Evolutionary conservation across 2,329 filamentous ascomycete species (phyloP).

Genomic region (Paracorniculantispora psalliotae): DNA sequence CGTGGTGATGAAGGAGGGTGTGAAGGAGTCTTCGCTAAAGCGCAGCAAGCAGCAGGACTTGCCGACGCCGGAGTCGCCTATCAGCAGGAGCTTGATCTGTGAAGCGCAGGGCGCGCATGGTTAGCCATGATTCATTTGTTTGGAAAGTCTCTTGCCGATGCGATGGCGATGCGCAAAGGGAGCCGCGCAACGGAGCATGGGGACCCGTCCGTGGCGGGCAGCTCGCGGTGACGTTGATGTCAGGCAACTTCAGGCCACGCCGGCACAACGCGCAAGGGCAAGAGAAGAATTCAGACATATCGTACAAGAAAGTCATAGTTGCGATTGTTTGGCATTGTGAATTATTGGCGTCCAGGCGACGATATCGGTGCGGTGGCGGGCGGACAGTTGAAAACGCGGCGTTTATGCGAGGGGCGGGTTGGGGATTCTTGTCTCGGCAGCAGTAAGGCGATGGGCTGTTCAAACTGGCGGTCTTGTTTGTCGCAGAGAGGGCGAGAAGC

Average conservation of each 20-base stretch:
- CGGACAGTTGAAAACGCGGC: constrained; percentile 1
- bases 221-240: background rate
- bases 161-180: background rate
- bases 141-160: constrained; percentile 6
- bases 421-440: background rate
- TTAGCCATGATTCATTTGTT: background rate
- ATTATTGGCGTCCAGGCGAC: constrained; percentile 4
- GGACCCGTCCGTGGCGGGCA: background rate
- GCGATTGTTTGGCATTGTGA: constrained; percentile 86
- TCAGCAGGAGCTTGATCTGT: constrained; percentile 94
- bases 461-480: background rate
- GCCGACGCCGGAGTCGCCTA: constrained; percentile 93
- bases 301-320: constrained; percentile 99
- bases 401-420: constrained; percentile 8
- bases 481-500: too few species aligned
- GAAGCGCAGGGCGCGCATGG: constrained; percentile 4
- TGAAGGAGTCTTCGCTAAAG: constrained; percentile 97
- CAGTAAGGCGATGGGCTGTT: background rate
- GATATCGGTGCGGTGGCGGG: background rate
- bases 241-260: background rate
- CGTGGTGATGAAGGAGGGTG: constrained; percentile 95
- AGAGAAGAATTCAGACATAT: constrained; percentile 14
- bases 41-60: constrained; percentile 96
- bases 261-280: constrained; percentile 16
- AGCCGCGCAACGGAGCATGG: background rate